Conservation (phyloP, 805 yeast genomes). For the Saccharomycopsis oosterbeekiorum region DNA sequence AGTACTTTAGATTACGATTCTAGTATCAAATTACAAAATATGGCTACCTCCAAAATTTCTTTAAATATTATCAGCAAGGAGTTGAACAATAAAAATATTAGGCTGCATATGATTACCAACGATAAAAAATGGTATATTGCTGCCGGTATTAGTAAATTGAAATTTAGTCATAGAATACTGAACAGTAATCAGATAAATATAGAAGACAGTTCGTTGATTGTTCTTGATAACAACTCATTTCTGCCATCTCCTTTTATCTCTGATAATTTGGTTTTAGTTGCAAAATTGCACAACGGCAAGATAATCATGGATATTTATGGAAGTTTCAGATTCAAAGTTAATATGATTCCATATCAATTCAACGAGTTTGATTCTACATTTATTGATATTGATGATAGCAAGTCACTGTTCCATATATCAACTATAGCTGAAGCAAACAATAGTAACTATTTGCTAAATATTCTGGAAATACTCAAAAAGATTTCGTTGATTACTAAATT, state of each 20-base stretch:
- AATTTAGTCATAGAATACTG: not conserved
- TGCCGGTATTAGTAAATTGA: not conserved
- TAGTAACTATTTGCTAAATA: not conserved
- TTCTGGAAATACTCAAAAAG: slow-evolving; percentile 1
- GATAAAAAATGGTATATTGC: slow-evolving; percentile 2
- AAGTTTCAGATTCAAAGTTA: slow-evolving; percentile 1
- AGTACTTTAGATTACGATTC: slow-evolving; percentile 4
- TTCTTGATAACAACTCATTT: slow-evolving; percentile 8
- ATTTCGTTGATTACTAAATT: slow-evolving; percentile 3
- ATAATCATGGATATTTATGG: slow-evolving; percentile 15
- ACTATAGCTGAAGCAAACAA: slow-evolving; percentile 6
- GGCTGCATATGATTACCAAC: slow-evolving; percentile 5
- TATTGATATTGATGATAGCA: slow-evolving; percentile 8
- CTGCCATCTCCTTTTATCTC: not conserved
- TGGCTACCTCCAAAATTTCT: slow-evolving; percentile 13
- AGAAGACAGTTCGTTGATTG: slow-evolving; percentile 3
- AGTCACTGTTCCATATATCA: slow-evolving; percentile 9
- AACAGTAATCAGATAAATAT: not conserved
- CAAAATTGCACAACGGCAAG: slow-evolving; percentile 6
- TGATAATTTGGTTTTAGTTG: slow-evolving; percentile 12
- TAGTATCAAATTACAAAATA: not conserved
- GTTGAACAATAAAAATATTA: slow-evolving; percentile 4
- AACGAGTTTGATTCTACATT: not conserved
- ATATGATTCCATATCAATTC: not conserved
- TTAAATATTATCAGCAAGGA: slow-evolving; percentile 16